phyloP scores from a whole-genome alignment of 2,329 filamentous ascomycete genomes.

The Ascocoryne sarcoides region DNA sequence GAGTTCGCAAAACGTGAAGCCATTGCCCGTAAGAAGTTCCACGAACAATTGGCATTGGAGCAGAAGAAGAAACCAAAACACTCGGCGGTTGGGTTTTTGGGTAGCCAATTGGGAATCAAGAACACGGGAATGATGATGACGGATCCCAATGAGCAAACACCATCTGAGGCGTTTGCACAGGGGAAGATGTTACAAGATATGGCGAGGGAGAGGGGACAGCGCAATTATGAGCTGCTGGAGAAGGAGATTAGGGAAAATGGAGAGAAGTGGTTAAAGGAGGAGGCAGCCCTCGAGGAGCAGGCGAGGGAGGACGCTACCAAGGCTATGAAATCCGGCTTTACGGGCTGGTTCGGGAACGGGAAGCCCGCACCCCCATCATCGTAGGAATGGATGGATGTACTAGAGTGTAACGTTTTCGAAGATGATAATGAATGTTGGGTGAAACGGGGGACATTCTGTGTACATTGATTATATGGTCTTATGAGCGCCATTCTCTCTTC shows the following conservation, averaged over 20 bases:
- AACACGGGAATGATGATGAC: slow-evolving; percentile 58
- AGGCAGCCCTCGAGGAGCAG: slow-evolving; percentile 81
- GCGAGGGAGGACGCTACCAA: slow-evolving; percentile 84
- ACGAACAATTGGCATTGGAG: slow-evolving; percentile 65
- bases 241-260: slow-evolving; percentile 88
- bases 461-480: slow-evolving; percentile 10
- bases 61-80: slow-evolving; percentile 51
- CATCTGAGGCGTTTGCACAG: slow-evolving; percentile 71
- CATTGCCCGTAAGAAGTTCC: slow-evolving; percentile 74
- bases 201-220: slow-evolving; percentile 82
- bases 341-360: slow-evolving; percentile 40
- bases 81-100: slow-evolving; percentile 59
- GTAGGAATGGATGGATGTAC: too few relatives aligned
- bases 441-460: slow-evolving; percentile 5
- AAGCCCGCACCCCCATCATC: not conserved
- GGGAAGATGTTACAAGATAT: slow-evolving; percentile 97
- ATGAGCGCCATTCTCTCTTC: slow-evolving; percentile 12
- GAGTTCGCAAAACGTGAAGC: slow-evolving; percentile 89
- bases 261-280: slow-evolving; percentile 92
- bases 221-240: slow-evolving; percentile 82
- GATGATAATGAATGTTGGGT: too few relatives aligned
- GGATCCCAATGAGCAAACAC: slow-evolving; percentile 52
- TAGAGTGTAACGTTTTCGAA: too few relatives aligned
- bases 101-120: slow-evolving; percentile 70
- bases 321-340: slow-evolving; percentile 77